phyloP scores from a whole-genome alignment of 2,329 filamentous ascomycete genomes.

The Parastagonospora nodorum region DNA sequence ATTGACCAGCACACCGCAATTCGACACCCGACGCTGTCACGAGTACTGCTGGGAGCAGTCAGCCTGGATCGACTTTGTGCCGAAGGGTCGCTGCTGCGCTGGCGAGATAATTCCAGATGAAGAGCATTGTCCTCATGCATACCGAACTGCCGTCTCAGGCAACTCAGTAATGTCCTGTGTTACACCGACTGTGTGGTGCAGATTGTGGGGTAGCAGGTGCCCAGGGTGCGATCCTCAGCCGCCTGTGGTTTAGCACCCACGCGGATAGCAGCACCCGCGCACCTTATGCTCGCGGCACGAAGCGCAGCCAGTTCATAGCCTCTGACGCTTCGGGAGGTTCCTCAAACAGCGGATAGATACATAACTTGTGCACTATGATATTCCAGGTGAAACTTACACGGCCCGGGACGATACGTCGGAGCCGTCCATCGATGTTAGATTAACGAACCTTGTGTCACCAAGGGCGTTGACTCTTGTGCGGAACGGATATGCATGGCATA shows the following conservation, averaged over 20 bases:
- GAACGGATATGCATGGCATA: constrained; percentile 29
- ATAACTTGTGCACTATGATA: background rate
- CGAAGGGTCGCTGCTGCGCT: constrained; percentile 5
- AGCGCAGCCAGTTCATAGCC: constrained; percentile 12
- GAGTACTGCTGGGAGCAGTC: constrained; percentile 27
- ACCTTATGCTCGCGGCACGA: constrained; percentile 11
- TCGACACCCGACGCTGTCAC: constrained; percentile 26
- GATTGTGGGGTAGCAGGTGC: constrained; percentile 31
- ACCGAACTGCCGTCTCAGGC: constrained; percentile 22
- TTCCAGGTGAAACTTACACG: constrained; percentile 34
- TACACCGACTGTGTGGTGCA: constrained; percentile 26
- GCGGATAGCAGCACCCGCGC: constrained; percentile 24
- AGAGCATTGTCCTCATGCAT: constrained; percentile 21
- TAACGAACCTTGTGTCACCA: constrained; percentile 40
- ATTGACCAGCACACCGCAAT: constrained; percentile 45
- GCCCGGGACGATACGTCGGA: constrained; percentile 42
- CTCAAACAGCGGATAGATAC: constrained; percentile 15
- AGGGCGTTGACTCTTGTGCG: constrained; percentile 15
- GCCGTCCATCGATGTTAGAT: constrained; percentile 35
- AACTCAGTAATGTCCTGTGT: constrained; percentile 12
- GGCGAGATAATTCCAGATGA: constrained; percentile 4
- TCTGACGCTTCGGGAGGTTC: constrained; percentile 12
- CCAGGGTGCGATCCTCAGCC: constrained; percentile 21
- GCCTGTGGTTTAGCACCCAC: constrained; percentile 23
- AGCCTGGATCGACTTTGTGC: constrained; percentile 9